Base-by-base conservation (phyloP, 352 stramenopile genomes). In the Globisporangium viniferum region DNA sequence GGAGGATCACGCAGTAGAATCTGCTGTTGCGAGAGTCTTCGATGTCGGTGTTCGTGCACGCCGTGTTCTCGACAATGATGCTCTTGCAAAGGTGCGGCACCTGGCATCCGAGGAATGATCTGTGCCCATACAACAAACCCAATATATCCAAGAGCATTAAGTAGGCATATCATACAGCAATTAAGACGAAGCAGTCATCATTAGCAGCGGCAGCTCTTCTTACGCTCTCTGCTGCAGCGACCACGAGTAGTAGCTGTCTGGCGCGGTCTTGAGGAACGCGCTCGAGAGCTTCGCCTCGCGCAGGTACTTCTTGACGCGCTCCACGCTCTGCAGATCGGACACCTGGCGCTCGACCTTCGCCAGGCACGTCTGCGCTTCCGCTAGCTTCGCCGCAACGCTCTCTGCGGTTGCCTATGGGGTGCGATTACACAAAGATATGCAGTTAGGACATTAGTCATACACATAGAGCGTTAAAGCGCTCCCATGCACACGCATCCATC, bases 21-120 rank as follows among this genome's bases (percentile, higher is more conserved):
- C 82, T 89, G 59, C 83, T 90, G 63, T 91, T 91, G 54, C 81
- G 78, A 6, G 81, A 73, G 54, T 93, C 81, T 36, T 89, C 76
- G 1, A 80, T 69, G 24, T 78, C 76, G 29, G 59, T 71, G 69
- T 88, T 88, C 33, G 79, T 77, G 68, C 81, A 95, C 62, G 86
- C 77, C 58, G 86, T 89, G 74, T 97, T 97, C 68, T 97, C 86
- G 35, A 97, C 86, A 63, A 97, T 85, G 66, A 97, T 97, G 67
- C 85, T 95, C 75, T 97, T 97, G 76, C 89, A 97, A 35, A 97
- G 71, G 60, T 97, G 89, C 48, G 79, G 73, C 29, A 84, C 73
- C 14, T 71, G 66, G 67, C 86, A 93, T 15, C 82, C 68, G 24
- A 97, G 72, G 51, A 94, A 80, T 46, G 73, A 66, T n/a, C 86